phyloP scores from a whole-genome alignment of 495 filamentous ascomycete genomes.

The Elaphomyces granulatus region DNA sequence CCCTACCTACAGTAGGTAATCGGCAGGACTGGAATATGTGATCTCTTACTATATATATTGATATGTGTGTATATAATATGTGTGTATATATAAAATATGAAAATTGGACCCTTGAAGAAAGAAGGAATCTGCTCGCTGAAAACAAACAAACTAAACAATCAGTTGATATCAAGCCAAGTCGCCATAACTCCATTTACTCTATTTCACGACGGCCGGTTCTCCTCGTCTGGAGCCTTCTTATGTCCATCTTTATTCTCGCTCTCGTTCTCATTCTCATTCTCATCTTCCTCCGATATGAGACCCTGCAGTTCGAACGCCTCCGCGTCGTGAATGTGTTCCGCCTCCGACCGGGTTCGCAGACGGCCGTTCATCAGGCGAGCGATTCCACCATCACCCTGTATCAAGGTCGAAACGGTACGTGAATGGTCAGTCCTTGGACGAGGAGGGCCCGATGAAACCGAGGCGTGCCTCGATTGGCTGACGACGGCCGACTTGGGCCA shows the following conservation, averaged over 20 bases:
- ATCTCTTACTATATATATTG: no score
- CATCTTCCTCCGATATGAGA: slow-evolving; percentile 64
- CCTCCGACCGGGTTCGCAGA: slow-evolving; percentile 28
- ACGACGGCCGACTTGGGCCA: slow-evolving; percentile 33
- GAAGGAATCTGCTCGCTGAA: no score
- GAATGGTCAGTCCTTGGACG: slow-evolving; percentile 1
- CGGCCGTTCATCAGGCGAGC: slow-evolving; percentile 40
- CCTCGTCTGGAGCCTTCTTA: slow-evolving; percentile 23
- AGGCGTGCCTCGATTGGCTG: slow-evolving; percentile 5
- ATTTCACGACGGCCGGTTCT: slow-evolving; percentile 9
- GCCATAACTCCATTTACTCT: no score
- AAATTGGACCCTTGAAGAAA: no score
- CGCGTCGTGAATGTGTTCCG: slow-evolving; percentile 50
- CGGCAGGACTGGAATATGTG: no score
- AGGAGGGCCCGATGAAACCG: no score
- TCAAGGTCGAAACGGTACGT: slow-evolving; percentile 1
- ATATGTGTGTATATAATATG: background rate
- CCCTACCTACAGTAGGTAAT: no score
- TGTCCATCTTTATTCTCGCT: slow-evolving; percentile 21
- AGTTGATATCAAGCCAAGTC: no score
- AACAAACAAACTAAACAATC: no score
- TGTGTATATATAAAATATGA: background rate
- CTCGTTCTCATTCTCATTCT: slow-evolving; percentile 26
- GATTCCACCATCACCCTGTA: slow-evolving; percentile 2
- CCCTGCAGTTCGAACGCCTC: slow-evolving; percentile 87